Evolutionary conservation across 2,329 filamentous ascomycete species (phyloP).

Genomic region (Sporothrix pseudoabietina): DNA sequence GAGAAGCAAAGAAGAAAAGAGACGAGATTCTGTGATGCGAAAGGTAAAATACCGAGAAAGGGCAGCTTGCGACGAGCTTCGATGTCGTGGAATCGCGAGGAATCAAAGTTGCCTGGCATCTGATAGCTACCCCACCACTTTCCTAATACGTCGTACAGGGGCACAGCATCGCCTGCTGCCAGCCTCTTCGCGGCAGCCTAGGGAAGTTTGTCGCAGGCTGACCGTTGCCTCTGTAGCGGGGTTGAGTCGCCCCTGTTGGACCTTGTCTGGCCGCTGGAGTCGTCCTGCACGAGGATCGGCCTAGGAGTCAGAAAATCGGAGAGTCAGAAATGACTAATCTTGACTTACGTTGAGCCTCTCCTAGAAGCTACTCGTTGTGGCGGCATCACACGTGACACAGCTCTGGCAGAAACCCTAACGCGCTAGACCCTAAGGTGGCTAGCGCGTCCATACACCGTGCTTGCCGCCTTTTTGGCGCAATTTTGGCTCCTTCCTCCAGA

Average conservation of each 20-base stretch:
- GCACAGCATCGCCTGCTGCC: not conserved
- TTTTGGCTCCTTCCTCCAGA: slow-evolving; percentile 3
- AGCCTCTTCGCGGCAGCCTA: slow-evolving; percentile 9
- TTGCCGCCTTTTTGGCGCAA: not conserved
- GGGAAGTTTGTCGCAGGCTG: not conserved
- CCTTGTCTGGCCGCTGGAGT: not conserved
- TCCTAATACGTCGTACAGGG: not conserved
- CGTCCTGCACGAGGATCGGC: not conserved
- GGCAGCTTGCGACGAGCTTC: not conserved
- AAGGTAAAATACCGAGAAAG: not conserved
- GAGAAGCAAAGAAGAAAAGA: not conserved
- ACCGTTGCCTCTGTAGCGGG: slow-evolving; percentile 2
- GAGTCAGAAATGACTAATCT: slow-evolving; percentile 25
- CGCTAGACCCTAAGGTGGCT: slow-evolving; percentile 29
- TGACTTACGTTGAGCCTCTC: slow-evolving; percentile 1
- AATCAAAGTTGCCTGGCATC: slow-evolving; percentile 25
- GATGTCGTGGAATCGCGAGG: slow-evolving; percentile 7
- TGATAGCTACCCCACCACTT: slow-evolving; percentile 19
- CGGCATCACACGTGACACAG: slow-evolving; percentile 24
- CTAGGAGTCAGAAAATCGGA: not conserved
- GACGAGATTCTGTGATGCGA: not conserved
- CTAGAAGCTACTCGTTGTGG: slow-evolving; percentile 29
- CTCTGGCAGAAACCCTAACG: slow-evolving; percentile 33
- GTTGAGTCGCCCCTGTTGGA: not conserved
- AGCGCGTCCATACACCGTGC: slow-evolving; percentile 5